Evolutionary conservation across 2,329 filamentous ascomycete species (phyloP), one percentile per base, ranked within the genome.

Genomic region (Pseudofabraea citricarpa): DNA sequence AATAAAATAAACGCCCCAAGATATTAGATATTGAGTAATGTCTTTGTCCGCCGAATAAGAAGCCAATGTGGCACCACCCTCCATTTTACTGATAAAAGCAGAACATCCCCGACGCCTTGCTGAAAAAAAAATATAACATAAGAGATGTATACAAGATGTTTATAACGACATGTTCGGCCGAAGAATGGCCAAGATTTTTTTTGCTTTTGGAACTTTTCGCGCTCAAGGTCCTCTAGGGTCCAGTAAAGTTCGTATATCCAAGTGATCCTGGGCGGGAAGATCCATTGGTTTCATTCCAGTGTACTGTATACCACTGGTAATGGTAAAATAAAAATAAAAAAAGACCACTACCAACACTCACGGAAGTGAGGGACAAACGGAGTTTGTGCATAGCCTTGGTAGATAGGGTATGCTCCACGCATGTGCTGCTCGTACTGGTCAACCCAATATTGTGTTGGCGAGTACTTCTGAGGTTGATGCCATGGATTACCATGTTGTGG

Each of bases 291-390:
- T 29, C 27, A n/a, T 12, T 38, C 47, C 37, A 47, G 49, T 44
- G 44, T 52, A 39, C 51, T 52, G 38, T 47, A 43, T 46, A 48
- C 51, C 49, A 54, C 47, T 48, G 45, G n/a, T n/a, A n/a, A n/a
- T n/a, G n/a, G n/a, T n/a, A n/a, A n/a, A n/a, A n/a, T 24, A 32
- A 35, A 44, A 35, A 44, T 36, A 46, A 39, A 43, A 43, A 45
- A 33, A 24, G 33, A 36, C n/a, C 10, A 26, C 39, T 21, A 41
- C 41, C 23, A 44, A 26, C 26, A 41, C n/a, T n/a, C n/a, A n/a
- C n/a, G 41, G 19, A 46, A 44, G 19, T 49, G 46, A 22, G 37
- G 43, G 26, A 43, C 44, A 26, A 41, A 15, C 46, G 47, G 45
- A 26, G 47, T 23, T 15, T 43, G 47, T 16, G 52, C 52, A 49